Base-by-base conservation (phyloP, 1,284 basidiomycete species). In the Earliella scabrosa region DNA sequence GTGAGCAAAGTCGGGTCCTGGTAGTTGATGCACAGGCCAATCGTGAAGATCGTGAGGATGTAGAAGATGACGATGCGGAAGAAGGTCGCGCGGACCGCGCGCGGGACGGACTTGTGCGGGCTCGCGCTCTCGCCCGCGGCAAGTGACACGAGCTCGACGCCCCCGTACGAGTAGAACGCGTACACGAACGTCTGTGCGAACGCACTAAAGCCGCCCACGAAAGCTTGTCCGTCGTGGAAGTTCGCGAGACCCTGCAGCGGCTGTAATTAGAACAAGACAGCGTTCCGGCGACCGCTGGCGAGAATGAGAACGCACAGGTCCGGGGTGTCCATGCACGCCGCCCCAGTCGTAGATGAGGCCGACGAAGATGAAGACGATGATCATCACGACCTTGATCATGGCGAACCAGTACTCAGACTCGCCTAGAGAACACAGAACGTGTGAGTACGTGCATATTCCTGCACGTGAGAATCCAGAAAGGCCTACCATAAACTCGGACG, bases 161-260 rank as follows among this genome's bases (percentile, higher is more conserved):
- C 88, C 43, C 85, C 83, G 71, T 83, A 90, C n/a, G 86, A 87
- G 71, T 85, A 90, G 60, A 84, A 85, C 4, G 82, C 83, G 51
- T 73, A 83, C 16, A 82, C 79, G 47, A 82, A 83, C 2, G 76
- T 82, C 61, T 82, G 80, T 2, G 80, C 78, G 63, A 82, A 80
- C 24, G 77, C 73, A 35, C 78, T 63, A 58, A 83, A 83, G 36
- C 82, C 81, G 13, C 81, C 81, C 10, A 81, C 71, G 63, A 85
- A 83, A 0, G 82, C 79, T 66, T 82, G 75, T 24, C 72, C 75
- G 45, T 78, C 60, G 16, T 76, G 77, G 58, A 84, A 84, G 66
- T 84, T 85, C 0, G 79, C 69, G 2, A 82, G 74, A 10, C 83
- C 83, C 80, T 77, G 50, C 34, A 20, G 18, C 16, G 23, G n/a